Percentiles rank a stretch among this genome's conserved stretches.
phyloP scores from a whole-genome alignment of 176 grass and related monocot species.

The Echinochloa phyllopogon region DNA sequence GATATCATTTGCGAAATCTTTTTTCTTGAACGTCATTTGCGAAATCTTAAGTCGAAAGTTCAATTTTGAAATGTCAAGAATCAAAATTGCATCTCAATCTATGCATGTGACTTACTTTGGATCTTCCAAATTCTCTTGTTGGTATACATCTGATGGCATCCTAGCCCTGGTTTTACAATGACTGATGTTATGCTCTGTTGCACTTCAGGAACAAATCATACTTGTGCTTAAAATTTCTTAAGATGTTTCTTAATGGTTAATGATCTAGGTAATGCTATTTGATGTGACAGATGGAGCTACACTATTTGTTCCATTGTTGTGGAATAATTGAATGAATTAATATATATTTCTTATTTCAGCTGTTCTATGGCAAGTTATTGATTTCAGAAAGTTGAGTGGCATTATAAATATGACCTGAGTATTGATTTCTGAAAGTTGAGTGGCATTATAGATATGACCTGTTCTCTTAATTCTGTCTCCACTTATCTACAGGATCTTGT shows the following conservation, averaged over 20 bases:
- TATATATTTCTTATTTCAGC: not conserved
- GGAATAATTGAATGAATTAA: not conserved
- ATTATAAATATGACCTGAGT: not conserved
- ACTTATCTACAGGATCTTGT: conserved; percentile 82
- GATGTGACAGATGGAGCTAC: not conserved
- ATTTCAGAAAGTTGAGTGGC: conserved; percentile 1
- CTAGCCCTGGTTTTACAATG: not conserved
- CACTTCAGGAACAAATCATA: not conserved
- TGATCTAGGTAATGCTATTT: not conserved
- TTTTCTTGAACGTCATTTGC: conserved; percentile 17
- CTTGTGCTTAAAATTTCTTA: not conserved
- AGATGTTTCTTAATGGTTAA: not conserved
- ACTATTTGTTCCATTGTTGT: not conserved
- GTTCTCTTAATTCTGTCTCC: conserved; percentile 15
- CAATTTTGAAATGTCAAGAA: not conserved
- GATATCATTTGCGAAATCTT: conserved; percentile 8
- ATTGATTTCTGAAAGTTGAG: conserved; percentile 10
- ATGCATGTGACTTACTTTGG: not conserved
- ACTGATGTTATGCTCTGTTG: not conserved
- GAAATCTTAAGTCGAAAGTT: conserved; percentile 11
- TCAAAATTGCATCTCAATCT: not conserved
- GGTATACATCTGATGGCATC: not conserved
- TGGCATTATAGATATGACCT: conserved; percentile 1
- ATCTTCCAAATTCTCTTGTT: conserved; percentile 26
- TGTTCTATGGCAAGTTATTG: conserved; percentile 1